phyloP scores from a whole-genome alignment of 805 yeast species.

The Starmera amethionina region DNA sequence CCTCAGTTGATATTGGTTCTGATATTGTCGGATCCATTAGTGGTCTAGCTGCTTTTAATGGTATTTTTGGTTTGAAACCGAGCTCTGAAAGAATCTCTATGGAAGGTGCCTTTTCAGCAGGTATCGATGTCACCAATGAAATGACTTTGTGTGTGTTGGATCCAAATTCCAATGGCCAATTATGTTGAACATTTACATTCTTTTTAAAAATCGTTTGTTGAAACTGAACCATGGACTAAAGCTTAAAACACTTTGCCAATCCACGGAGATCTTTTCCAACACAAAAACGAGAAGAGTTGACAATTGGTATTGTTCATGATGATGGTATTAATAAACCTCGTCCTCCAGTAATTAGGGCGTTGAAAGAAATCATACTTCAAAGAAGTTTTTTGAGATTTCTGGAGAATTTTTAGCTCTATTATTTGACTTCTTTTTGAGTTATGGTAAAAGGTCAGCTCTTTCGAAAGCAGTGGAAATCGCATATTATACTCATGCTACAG shows the following conservation, averaged over 20 bases:
- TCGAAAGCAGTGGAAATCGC: not conserved
- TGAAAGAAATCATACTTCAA: constrained; percentile 39
- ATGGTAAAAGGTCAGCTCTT: constrained; percentile 18
- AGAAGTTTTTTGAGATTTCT: constrained; percentile 45
- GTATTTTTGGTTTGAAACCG: constrained; percentile 47
- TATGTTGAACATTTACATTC: constrained; percentile 56
- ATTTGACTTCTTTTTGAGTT: constrained; percentile 51
- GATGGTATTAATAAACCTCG: constrained; percentile 61
- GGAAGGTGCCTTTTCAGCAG: constrained; percentile 27
- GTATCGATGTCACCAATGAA: constrained; percentile 19
- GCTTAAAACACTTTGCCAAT: constrained; percentile 29
- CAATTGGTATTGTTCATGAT: constrained; percentile 51
- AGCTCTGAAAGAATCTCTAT: constrained; percentile 39
- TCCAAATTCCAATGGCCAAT: constrained; percentile 58
- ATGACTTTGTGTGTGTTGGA: constrained; percentile 50
- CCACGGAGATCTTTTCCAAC: constrained; percentile 26
- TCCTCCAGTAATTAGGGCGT: constrained; percentile 50
- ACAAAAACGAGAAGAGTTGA: constrained; percentile 31
- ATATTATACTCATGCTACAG: constrained; percentile 25
- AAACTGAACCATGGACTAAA: constrained; percentile 55
- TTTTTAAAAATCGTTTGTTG: constrained; percentile 48
- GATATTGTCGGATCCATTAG: constrained; percentile 62
- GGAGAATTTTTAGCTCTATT: constrained; percentile 66
- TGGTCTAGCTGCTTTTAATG: constrained; percentile 52
- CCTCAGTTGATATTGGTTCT: constrained; percentile 52